Evolutionary conservation across 148 eudicot species (phyloP).

Genomic region (Dysphania ambrosioides): DNA sequence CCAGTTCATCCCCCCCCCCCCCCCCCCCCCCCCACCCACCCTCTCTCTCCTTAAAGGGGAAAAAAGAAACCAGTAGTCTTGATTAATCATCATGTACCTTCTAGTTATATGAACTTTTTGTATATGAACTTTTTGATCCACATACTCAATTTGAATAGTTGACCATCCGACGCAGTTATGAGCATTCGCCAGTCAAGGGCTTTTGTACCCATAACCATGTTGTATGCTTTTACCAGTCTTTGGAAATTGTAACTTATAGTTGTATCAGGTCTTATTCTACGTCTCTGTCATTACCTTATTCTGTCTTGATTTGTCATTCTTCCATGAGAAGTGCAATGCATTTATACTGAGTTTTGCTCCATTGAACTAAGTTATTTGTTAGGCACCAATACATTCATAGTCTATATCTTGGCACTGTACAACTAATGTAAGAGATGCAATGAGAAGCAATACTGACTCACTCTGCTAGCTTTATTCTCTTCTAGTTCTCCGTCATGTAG

Average conservation of each 20-base stretch:
- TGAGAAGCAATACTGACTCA: neutral
- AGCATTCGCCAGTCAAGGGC: neutral
- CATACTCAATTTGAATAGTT: neutral
- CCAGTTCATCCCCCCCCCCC: too few relatives aligned
- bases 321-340: neutral
- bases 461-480: neutral
- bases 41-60: neutral
- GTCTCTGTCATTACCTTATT: neutral
- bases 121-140: too few relatives aligned
- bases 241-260: neutral
- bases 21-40: too few relatives aligned
- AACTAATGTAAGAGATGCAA: neutral
- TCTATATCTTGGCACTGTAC: neutral
- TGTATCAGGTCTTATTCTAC: neutral
- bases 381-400: neutral
- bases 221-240: neutral
- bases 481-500: neutral
- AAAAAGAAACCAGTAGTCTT: neutral
- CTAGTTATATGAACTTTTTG: neutral
- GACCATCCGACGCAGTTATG: neutral
- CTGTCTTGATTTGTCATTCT: neutral
- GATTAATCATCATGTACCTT: neutral
- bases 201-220: neutral
- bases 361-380: neutral
- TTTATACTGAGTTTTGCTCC: neutral